Evolutionary conservation across 495 filamentous ascomycete genomes (phyloP), one percentile per base, ranked within the genome.

Genomic region (Friedmanniomyces endolithicus): DNA sequence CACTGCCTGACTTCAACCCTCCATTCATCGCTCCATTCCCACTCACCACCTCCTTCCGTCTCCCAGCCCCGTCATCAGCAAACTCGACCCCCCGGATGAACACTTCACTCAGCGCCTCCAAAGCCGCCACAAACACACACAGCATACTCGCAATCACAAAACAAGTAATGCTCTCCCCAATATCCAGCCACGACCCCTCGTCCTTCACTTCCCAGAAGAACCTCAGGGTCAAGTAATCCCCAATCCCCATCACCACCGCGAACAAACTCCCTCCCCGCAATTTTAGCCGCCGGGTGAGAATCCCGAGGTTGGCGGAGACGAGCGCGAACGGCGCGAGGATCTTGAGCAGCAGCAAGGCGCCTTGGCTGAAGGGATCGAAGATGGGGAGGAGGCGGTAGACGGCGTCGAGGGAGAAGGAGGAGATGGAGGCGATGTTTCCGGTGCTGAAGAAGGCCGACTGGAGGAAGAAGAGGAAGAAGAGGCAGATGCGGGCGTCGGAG

Each of bases 121-220:
- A 71, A 20, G 74, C 83, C 1, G 88, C 85, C 40, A 99, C 90
- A 68, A 97, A 99, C 4, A 94, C 81, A 63, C 88, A 90, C 34
- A 97, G 66, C 62, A 85, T 58, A 65, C 88, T 95, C 17, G 88
- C 90, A 68, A 99, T 97, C 56, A 79, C 79, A 67, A 96, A 99
- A 62, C 95, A 87, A 61, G 79, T 92, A 57, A 99, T 99, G 1
- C 85, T 95, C 31, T 86, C 90, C 46, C 94, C 94, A 64, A 97
- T 99, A 63, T 99, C 94, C 50, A 99, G 71, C 94, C 94, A 99
- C 34, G 82, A 88, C 0, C 94, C 92, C 66, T 97, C 89, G 65
- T 99, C 94, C 52, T 82, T 82, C 7, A 99, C 94, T 65, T 95
- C 83, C 78, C 84, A 99, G 69, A 99, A 99, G 75, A 99, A 99